Evolutionary conservation across 1,284 basidiomycete genomes (phyloP).

Genomic region (Tilletiopsis washingtonensis): DNA sequence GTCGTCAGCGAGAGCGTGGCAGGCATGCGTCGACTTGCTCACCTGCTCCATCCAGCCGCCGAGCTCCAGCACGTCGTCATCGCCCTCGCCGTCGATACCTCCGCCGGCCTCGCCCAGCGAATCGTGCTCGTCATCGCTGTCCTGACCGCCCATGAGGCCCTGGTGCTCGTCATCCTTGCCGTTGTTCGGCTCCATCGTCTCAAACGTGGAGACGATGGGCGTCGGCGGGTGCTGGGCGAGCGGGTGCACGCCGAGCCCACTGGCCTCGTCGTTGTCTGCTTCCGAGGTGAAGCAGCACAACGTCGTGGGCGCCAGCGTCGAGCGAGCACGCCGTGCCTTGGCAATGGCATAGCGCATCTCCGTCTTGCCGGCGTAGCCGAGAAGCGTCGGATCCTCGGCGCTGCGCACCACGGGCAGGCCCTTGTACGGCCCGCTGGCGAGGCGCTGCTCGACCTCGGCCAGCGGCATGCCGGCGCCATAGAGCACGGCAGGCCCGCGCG

Average conservation of each 20-base stretch:
- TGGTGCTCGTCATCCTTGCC: not conserved
- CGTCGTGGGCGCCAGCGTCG: conserved; percentile 16
- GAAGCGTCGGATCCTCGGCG: conserved; percentile 55
- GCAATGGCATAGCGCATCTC: conserved; percentile 80
- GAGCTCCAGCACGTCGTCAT: conserved; percentile 28
- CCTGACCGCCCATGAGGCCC: conserved; percentile 6
- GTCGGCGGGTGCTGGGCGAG: conserved; percentile 6
- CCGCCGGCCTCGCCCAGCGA: conserved; percentile 17
- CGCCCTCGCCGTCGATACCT: conserved; percentile 26
- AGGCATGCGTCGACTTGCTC: no score
- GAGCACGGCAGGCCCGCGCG: conserved; percentile 65
- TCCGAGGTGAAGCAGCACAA: conserved; percentile 30
- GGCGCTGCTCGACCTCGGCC: conserved; percentile 56
- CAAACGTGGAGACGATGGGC: conserved; percentile 1
- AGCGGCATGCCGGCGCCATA: conserved; percentile 68
- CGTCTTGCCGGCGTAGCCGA: conserved; percentile 80
- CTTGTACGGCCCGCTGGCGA: conserved; percentile 56
- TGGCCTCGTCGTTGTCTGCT: conserved; percentile 14
- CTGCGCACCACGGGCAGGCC: conserved; percentile 79
- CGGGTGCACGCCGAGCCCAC: not conserved
- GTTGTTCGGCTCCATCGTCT: no score
- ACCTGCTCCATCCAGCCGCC: conserved; percentile 36
- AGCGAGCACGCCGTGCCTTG: conserved; percentile 46
- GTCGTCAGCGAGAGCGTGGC: not conserved
- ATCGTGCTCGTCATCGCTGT: conserved; percentile 9